Conservation (phyloP, 75 land plant genomes). For the Picea glauca region DNA sequence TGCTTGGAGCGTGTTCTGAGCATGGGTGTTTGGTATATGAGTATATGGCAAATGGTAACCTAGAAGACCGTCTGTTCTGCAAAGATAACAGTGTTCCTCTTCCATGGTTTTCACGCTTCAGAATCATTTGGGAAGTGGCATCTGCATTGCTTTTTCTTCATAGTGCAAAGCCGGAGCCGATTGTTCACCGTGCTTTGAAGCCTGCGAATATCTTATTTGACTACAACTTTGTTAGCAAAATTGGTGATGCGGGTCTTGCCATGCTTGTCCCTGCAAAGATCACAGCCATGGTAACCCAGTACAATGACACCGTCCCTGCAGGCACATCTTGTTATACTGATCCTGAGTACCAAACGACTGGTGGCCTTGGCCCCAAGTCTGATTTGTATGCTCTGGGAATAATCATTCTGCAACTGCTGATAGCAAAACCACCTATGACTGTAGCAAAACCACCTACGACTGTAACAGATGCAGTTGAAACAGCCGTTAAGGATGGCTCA, state of each 20-base stretch:
- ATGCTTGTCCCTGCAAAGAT: conserved; percentile 28
- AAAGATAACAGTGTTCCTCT: conserved; percentile 36
- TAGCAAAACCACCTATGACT: conserved; percentile 56
- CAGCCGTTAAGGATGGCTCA: conserved; percentile 31
- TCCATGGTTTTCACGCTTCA: conserved; percentile 57
- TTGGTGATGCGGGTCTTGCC: conserved; percentile 75
- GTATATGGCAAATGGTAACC: conserved; percentile 43
- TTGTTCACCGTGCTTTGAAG: conserved; percentile 71
- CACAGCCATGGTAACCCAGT: conserved; percentile 17
- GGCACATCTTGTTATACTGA: conserved; percentile 81
- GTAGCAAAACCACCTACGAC: conserved; percentile 56
- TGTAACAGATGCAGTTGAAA: conserved; percentile 44
- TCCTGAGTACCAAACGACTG: conserved; percentile 79
- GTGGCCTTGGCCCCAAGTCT: conserved; percentile 52
- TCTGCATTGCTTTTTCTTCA: conserved; percentile 64
- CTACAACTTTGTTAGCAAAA: conserved; percentile 60
- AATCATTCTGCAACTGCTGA: conserved; percentile 60
- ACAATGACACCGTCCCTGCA: conserved; percentile 52
- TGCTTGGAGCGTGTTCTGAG: conserved; percentile 40
- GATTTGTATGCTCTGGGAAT: conserved; percentile 76
- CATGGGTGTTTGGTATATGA: conserved; percentile 45
- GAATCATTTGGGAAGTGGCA: conserved; percentile 69
- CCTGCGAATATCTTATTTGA: conserved; percentile 76
- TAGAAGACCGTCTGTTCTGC: conserved; percentile 38
- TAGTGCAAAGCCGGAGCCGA: conserved; percentile 53